Evolutionary conservation across 495 filamentous ascomycete genomes (phyloP), one percentile per base, ranked within the genome.

Genomic region (Xylaria castorea): DNA sequence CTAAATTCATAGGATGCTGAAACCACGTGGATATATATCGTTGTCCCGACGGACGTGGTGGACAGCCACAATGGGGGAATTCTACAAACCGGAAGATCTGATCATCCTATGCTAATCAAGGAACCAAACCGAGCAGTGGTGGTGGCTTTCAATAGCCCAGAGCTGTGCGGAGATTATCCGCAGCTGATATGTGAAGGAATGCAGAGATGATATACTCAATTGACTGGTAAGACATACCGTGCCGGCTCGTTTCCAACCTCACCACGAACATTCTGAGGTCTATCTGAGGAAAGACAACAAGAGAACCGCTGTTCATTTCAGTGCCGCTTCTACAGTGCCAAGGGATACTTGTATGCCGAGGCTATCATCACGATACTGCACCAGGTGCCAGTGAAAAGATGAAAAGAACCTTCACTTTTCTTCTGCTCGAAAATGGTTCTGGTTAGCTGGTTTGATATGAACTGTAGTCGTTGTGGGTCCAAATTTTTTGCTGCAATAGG

Each of bases 141-240:
- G 50, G 66, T 68, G 66, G 66, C 66, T 68, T 68, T 57, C 66
- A 57, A 68, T 68, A 68, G 66, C 48, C 18, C 64, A 67, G 32
- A 67, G 18, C 2, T 20, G 7, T 36, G 42, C 63, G 44, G 63
- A 34, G 25, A 40, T 51, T 25, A 67, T 34, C 63, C 63, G 42
- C 44, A 50, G 63, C 63, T 36, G 30, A 44, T 4, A 32, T 66
- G 22, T 18, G 25, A 44, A 36, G 63, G 27, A n/a, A 34, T 36
- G 44, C 30, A 22, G 16, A 51, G 14, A 34, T 20, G 42, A 11
- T 30, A 30, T 55, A 55, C 25, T 30, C 3, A 34, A 30, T 11
- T 3, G 62, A 5, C 8, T 3, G 12, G n/a, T 66, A 18, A 48
- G 42, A 34, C 42, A 50, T 27, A 7, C 46, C 5, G 20, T 34